A percentile compares a stretch with the other conserved stretches of the same genome.
These are phyloP conservation scores for Penicillium fimorum DNA, from an alignment of 495 filamentous ascomycete genomes.

Conservation along the genomic window DNA sequence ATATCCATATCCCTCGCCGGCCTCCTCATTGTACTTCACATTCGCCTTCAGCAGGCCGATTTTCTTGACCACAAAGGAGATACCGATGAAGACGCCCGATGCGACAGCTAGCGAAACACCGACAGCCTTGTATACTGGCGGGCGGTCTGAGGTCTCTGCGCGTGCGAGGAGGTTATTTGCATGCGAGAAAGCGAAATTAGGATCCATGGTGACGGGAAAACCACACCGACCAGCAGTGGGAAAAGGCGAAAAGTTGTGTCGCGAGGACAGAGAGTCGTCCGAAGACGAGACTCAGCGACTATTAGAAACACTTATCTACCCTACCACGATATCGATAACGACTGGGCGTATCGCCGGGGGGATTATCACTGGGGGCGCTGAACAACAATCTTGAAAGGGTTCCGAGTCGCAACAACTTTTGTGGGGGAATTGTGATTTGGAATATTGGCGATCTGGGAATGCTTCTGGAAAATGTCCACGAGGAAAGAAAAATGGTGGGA, in stretches of 20 bases:
- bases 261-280: constrained; percentile 25
- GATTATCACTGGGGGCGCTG: constrained; percentile 1
- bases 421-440: not conserved
- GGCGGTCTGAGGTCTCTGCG: constrained; percentile 44
- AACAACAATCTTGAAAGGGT: not conserved
- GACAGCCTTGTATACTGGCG: constrained; percentile 76
- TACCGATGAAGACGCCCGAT: constrained; percentile 91
- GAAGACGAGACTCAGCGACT: constrained; percentile 29
- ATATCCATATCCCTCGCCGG: constrained; percentile 96
- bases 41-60: constrained; percentile 87
- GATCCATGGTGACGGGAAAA: constrained; percentile 43
- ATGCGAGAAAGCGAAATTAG: constrained; percentile 31
- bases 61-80: constrained; percentile 96
- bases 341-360: constrained; percentile 19
- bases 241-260: constrained; percentile 7
- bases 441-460: constrained; percentile 19
- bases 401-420: not conserved
- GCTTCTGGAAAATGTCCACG: constrained; percentile 22
- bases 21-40: constrained; percentile 93
- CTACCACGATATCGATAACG: constrained; percentile 6
- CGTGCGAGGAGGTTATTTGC: constrained; percentile 51
- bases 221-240: constrained; percentile 33
- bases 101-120: constrained; percentile 83
- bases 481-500: constrained; percentile 7
- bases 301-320: constrained; percentile 25